Evolutionary conservation across 352 stramenopile genomes (phyloP).

Genomic region (Pythium myriotylum): DNA sequence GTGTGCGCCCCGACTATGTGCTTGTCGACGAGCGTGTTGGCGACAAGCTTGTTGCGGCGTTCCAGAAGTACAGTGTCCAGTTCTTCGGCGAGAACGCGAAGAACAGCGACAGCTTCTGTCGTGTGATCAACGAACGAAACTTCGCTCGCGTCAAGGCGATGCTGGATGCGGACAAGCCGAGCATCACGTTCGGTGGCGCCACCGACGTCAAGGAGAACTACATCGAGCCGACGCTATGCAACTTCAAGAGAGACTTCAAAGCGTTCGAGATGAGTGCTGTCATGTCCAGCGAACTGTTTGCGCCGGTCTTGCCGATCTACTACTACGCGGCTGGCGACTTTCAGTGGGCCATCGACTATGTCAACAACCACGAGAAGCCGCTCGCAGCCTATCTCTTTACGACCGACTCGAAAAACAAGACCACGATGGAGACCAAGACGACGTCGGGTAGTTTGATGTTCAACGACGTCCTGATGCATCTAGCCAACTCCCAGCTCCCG

Average conservation of each 20-base stretch:
- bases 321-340: slow-evolving; percentile 53
- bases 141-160: slow-evolving; percentile 46
- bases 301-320: slow-evolving; percentile 93
- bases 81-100: slow-evolving; percentile 63
- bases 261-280: slow-evolving; percentile 52
- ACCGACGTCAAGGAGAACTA: slow-evolving; percentile 74
- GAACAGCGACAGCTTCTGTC: slow-evolving; percentile 48
- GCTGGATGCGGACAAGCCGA: slow-evolving; percentile 36
- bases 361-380: slow-evolving; percentile 31
- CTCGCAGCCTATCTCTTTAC: slow-evolving; percentile 35
- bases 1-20: slow-evolving; percentile 93
- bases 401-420: slow-evolving; percentile 20
- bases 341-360: slow-evolving; percentile 28
- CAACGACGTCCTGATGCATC: slow-evolving; percentile 39
- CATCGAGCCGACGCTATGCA: slow-evolving; percentile 87
- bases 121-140: slow-evolving; percentile 76
- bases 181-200: slow-evolving; percentile 58
- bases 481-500: slow-evolving; percentile 32
- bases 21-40: slow-evolving; percentile 84
- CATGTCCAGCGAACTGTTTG: slow-evolving; percentile 96
- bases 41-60: slow-evolving; percentile 48
- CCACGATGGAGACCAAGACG: slow-evolving; percentile 24
- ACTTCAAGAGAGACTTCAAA: slow-evolving; percentile 65
- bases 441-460: slow-evolving; percentile 30
- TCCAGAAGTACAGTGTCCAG: slow-evolving; percentile 36